Evolutionary conservation across 257 asterid species (phyloP).

Genomic region (Misopates orontium): DNA sequence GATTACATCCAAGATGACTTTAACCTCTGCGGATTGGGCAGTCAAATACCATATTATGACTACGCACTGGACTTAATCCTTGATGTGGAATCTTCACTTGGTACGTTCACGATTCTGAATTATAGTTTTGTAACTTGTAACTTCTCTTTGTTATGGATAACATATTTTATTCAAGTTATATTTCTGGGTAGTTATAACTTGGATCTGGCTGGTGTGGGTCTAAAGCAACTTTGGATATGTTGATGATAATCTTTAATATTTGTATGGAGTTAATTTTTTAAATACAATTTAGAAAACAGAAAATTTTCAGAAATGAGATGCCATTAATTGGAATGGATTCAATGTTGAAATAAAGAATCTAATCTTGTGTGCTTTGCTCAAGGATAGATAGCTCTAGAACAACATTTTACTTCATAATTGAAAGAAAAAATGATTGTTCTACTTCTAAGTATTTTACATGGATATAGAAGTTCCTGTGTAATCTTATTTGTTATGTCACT

Average conservation of each 20-base stretch:
- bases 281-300: neutral
- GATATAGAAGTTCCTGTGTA: too few relatives aligned
- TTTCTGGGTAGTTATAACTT: neutral
- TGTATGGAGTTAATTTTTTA: neutral
- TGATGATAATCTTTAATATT: neutral
- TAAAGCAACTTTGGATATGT: neutral
- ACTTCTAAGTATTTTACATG: too few relatives aligned
- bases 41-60: constrained; percentile 57
- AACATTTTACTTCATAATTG: neutral
- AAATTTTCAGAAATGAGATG: neutral
- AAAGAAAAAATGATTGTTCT: neutral
- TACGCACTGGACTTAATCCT: constrained; percentile 59
- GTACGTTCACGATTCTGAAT: constrained; percentile 32
- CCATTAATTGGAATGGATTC: neutral
- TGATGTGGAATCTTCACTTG: constrained; percentile 58
- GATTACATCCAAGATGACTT: constrained; percentile 66
- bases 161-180: neutral
- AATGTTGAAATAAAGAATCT: neutral
- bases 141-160: neutral
- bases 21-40: constrained; percentile 57
- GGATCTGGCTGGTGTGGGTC: neutral
- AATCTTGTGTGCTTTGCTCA: neutral
- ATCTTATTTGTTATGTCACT: too few relatives aligned
- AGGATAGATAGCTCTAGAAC: neutral
- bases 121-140: neutral